A percentile compares a stretch with the other conserved stretches of the same genome.
These are phyloP conservation scores for Lentinula lateritia DNA, from an alignment of 768 basidiomycete species.

Conservation along the genomic window DNA sequence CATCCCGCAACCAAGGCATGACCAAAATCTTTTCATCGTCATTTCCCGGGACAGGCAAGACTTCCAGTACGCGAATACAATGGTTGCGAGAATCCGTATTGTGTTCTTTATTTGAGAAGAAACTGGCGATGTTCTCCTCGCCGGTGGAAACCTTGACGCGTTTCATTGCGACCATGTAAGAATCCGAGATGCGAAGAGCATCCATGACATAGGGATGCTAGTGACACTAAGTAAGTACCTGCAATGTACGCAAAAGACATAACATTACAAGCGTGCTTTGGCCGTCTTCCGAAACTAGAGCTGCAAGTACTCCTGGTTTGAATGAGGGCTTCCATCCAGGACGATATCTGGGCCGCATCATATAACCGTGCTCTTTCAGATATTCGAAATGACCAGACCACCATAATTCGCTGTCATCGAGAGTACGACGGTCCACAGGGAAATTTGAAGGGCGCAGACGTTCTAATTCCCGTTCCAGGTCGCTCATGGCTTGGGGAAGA, in stretches of 20 bases:
- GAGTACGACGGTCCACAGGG: too few relatives aligned
- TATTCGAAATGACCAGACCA: slow-evolving; percentile 13
- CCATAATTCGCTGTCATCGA: neutral
- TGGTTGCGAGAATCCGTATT: too few relatives aligned
- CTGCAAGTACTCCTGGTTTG: neutral
- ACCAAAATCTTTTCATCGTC: slow-evolving; percentile 16
- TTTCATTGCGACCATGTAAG: slow-evolving; percentile 15
- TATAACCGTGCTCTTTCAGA: slow-evolving; percentile 12
- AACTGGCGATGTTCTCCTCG: slow-evolving; percentile 13
- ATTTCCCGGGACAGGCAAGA: slow-evolving; percentile 14
- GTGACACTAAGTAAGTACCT: neutral
- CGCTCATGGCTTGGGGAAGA: too few relatives aligned
- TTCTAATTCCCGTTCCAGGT: too few relatives aligned
- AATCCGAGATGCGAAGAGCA: slow-evolving; percentile 17
- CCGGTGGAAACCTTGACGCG: neutral
- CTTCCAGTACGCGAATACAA: too few relatives aligned
- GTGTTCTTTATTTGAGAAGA: slow-evolving; percentile 15
- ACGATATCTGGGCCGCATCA: slow-evolving; percentile 11
- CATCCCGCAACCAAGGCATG: slow-evolving; percentile 19
- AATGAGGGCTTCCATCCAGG: slow-evolving; percentile 17
- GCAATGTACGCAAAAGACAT: neutral
- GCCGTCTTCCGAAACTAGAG: neutral
- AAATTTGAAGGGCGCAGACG: too few relatives aligned
- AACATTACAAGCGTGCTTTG: neutral
- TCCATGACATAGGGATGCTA: slow-evolving; percentile 7